phyloP scores from a whole-genome alignment of 345 rosid genomes.

The Pistacia atlantica region DNA sequence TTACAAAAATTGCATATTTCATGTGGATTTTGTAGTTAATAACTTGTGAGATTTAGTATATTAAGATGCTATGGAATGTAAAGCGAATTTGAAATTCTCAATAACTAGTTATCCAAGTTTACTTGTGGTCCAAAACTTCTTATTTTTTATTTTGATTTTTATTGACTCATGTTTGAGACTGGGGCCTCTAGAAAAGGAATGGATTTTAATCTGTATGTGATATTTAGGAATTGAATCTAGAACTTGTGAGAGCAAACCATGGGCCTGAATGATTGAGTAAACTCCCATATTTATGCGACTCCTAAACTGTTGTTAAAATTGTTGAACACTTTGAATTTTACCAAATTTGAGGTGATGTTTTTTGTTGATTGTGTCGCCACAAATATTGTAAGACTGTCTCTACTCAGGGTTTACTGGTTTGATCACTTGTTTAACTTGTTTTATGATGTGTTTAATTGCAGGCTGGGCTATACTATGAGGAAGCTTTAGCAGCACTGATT shows the following conservation, averaged over 20 bases:
- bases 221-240: no score
- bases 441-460: constrained; percentile 30
- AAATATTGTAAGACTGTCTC: neutral
- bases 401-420: neutral
- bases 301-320: neutral
- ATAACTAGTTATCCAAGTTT: neutral
- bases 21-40: neutral
- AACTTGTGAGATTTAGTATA: neutral
- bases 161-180: no score
- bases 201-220: no score
- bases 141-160: no score
- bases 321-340: neutral
- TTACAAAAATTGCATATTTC: neutral
- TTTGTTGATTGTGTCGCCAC: neutral
- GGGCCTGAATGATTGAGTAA: no score
- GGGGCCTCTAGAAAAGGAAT: no score
- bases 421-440: constrained; percentile 1
- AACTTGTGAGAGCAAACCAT: no score
- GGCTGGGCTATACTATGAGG: constrained; percentile 95
- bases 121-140: no score
- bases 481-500: constrained; percentile 75
- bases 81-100: neutral
- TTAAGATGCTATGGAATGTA: neutral
- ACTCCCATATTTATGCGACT: neutral
- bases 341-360: neutral